Percentiles rank a stretch among this genome's conserved stretches.
phyloP scores from a whole-genome alignment of 768 basidiomycete species.

The Pleurotus pulmonarius region DNA sequence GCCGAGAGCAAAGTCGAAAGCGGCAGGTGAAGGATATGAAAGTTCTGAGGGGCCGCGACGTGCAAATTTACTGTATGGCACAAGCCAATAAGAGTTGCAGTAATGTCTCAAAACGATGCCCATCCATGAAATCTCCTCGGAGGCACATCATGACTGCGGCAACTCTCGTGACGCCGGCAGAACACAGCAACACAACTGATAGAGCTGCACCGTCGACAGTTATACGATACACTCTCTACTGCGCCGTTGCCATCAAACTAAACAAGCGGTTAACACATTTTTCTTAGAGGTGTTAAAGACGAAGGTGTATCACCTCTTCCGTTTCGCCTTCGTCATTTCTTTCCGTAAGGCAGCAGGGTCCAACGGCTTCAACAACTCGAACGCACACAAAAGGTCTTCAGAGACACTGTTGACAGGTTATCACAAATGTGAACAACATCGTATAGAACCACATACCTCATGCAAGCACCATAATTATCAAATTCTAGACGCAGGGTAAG shows the following conservation, averaged over 20 bases:
- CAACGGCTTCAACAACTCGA: constrained; percentile 93
- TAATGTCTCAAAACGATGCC: neutral
- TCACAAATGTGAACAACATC: constrained; percentile 9
- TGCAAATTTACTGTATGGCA: neutral
- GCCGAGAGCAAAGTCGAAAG: neutral
- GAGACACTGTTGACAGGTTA: constrained; percentile 61
- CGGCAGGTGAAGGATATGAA: neutral
- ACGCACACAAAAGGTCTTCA: constrained; percentile 95
- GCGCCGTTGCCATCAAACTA: constrained; percentile 30
- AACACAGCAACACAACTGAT: neutral
- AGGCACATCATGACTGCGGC: neutral
- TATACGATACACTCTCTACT: neutral
- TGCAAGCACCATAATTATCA: constrained; percentile 93
- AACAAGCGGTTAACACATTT: constrained; percentile 5
- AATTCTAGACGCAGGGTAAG: constrained; percentile 55
- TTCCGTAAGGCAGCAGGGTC: constrained; percentile 93
- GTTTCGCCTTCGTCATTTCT: constrained; percentile 98
- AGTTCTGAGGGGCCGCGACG: neutral
- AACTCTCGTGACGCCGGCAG: neutral
- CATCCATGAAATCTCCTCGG: neutral
- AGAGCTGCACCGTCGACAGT: neutral
- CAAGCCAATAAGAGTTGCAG: neutral
- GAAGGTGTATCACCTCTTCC: constrained; percentile 71
- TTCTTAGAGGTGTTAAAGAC: too few species aligned
- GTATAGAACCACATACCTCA: constrained; percentile 56